Conservation (phyloP, 306 rosid genomes). For the Dalbergia cochinchinensis region DNA sequence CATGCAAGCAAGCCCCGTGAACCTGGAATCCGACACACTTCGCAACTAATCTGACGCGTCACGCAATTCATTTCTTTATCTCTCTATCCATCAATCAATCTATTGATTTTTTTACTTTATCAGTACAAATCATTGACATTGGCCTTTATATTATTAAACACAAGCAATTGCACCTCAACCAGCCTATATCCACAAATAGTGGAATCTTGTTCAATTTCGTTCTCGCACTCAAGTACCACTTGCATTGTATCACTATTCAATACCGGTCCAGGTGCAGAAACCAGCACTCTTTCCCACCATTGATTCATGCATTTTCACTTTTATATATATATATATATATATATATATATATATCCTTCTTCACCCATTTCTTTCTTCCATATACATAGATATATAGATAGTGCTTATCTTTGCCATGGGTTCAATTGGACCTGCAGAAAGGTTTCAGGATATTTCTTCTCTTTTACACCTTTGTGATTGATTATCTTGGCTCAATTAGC, state of each 20-base stretch:
- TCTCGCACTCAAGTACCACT: background rate
- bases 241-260: background rate
- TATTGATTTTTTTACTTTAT: background rate
- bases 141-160: background rate
- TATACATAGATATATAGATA: background rate
- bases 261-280: background rate
- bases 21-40: conserved; percentile 37
- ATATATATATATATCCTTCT: background rate
- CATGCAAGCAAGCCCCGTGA: background rate
- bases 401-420: conserved; percentile 53
- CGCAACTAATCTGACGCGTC: conserved; percentile 41
- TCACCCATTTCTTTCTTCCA: conserved; percentile 17
- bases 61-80: conserved; percentile 34
- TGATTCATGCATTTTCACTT: background rate
- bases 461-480: background rate
- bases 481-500: background rate
- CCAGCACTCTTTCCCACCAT: background rate
- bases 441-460: conserved; percentile 41
- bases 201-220: background rate
- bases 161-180: background rate
- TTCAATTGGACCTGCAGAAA: conserved; percentile 49
- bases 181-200: conserved; percentile 12
- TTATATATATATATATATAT: background rate
- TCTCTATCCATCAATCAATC: background rate
- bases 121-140: background rate